Conservation (phyloP, 2,329 filamentous ascomycete genomes). For the Colletotrichum salicis region DNA sequence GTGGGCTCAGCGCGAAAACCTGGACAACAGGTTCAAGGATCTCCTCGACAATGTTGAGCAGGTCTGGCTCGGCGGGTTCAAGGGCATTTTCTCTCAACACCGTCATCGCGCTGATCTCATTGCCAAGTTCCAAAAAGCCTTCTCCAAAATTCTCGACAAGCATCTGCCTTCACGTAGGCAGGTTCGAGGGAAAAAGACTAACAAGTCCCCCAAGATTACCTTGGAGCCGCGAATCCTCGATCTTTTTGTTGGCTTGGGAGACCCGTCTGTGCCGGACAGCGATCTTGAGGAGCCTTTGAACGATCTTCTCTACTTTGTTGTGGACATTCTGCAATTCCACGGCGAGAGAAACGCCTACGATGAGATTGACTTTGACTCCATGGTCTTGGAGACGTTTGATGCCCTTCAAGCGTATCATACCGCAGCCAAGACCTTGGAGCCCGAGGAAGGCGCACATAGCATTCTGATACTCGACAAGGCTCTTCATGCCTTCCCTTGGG, state of each 20-base stretch:
- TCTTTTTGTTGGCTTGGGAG: slow-evolving; percentile 86
- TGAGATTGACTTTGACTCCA: slow-evolving; percentile 93
- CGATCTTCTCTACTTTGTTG: slow-evolving; percentile 93
- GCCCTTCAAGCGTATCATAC: slow-evolving; percentile 82
- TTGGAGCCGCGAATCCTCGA: slow-evolving; percentile 77
- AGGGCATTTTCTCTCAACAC: slow-evolving; percentile 88
- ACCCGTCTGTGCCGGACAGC: slow-evolving; percentile 71
- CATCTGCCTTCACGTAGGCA: slow-evolving; percentile 85
- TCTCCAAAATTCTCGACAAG: slow-evolving; percentile 82
- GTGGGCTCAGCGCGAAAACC: slow-evolving; percentile 86
- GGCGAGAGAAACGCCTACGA: slow-evolving; percentile 97
- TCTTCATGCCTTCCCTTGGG: slow-evolving; percentile 93
- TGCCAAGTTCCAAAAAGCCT: slow-evolving; percentile 78
- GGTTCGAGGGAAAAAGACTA: slow-evolving; percentile 65
- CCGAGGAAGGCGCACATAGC: slow-evolving; percentile 70
- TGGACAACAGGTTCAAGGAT: slow-evolving; percentile 81
- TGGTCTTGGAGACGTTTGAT: slow-evolving; percentile 89
- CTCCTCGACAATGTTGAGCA: slow-evolving; percentile 88
- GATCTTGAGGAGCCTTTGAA: slow-evolving; percentile 91
- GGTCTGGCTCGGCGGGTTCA: slow-evolving; percentile 95
- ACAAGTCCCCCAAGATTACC: slow-evolving; percentile 53
- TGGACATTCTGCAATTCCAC: slow-evolving; percentile 96
- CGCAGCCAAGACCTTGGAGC: slow-evolving; percentile 52
- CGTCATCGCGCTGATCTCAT: slow-evolving; percentile 71
- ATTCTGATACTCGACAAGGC: slow-evolving; percentile 92